Evolutionary conservation across 2,329 filamentous ascomycete species (phyloP).

Genomic region (Plectosphaerella sp.): DNA sequence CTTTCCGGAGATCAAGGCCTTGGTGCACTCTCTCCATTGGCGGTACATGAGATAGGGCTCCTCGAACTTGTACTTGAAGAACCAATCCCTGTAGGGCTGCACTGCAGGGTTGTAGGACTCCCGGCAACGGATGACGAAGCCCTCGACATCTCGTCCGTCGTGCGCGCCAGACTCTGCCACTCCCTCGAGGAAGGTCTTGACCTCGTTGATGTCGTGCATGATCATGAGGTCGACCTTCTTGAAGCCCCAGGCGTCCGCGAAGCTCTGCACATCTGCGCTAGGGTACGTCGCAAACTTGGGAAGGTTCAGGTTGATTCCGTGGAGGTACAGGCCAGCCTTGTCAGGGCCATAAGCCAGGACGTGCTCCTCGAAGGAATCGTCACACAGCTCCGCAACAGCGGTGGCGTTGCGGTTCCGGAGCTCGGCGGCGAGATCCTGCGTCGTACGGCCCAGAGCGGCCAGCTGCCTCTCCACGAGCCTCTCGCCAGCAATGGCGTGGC

Average conservation of each 20-base stretch:
- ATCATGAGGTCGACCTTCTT: conserved; percentile 78
- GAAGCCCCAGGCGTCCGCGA: conserved; percentile 92
- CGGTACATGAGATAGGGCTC: conserved; percentile 98
- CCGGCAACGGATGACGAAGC: conserved; percentile 92
- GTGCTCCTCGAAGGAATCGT: conserved; percentile 95
- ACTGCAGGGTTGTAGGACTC: conserved; percentile 46
- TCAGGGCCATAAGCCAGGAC: conserved; percentile 84
- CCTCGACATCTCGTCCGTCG: conserved; percentile 88
- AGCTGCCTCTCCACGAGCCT: conserved; percentile 78
- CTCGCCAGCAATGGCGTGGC: conserved; percentile 83
- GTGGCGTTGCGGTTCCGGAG: conserved; percentile 82
- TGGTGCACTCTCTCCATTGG: conserved; percentile 97
- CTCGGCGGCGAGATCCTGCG: conserved; percentile 70
- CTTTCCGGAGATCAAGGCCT: conserved; percentile 73
- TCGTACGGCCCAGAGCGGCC: conserved; percentile 69
- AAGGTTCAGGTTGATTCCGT: conserved; percentile 94
- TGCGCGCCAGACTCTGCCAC: conserved; percentile 87
- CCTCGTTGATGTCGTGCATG: conserved; percentile 68
- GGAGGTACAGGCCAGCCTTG: conserved; percentile 84
- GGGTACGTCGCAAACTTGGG: conserved; percentile 87
- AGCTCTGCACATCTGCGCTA: conserved; percentile 75
- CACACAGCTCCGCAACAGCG: conserved; percentile 91
- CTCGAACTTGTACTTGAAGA: conserved; percentile 99
- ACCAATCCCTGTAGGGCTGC: conserved; percentile 79
- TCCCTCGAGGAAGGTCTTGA: conserved; percentile 76